Base-by-base conservation (phyloP, 495 filamentous ascomycete genomes). In the Xylaria curta region DNA sequence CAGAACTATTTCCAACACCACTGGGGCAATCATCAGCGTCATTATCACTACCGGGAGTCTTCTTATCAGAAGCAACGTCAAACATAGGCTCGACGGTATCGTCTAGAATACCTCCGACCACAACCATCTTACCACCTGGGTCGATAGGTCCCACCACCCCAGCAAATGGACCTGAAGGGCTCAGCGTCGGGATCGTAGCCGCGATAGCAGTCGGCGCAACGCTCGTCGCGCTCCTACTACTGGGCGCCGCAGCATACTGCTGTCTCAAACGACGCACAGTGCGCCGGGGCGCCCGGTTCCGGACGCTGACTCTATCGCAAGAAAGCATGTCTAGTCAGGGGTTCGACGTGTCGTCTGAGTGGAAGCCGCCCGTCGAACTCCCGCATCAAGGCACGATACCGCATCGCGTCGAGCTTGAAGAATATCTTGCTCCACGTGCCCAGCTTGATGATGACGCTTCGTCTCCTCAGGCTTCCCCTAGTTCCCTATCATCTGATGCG, bases 321-420 rank as follows among this genome's bases (percentile, higher is more conserved):
- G 38, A 44, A 13, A 26, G 4, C 38, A 26, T 44, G 9, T 15
- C 5, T 0, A 2, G 17, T 46, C 0, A 38, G 10, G 21, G 13
- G 60, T 26, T 36, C 60, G 38, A 44, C 2, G 60, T 17, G 33
- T 17, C 21, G 2, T n/a, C 59, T 36, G 33, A 42, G 36, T 28
- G 60, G 60, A 63, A 63, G 9, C 60, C 38, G 38, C 60, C 60
- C 38, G 60, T 46, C 21, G 60, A 63, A 21, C 60, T 44, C 21
- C 60, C 38, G n/a, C 38, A 63, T 40, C 21, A 10, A 0, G 44
- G 1, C 15, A 40, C n/a, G 60, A 17, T 9, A 21, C 0, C 12
- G 5, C 38, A 19, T 26, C 60, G 60, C 1, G 31, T 31, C 60
- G 60, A 63, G 38, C 60, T 63, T 5, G n/a, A 63, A 44, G 38